Conservation (phyloP, 108 stramenopile genomes). For the Fragilaria radians region DNA sequence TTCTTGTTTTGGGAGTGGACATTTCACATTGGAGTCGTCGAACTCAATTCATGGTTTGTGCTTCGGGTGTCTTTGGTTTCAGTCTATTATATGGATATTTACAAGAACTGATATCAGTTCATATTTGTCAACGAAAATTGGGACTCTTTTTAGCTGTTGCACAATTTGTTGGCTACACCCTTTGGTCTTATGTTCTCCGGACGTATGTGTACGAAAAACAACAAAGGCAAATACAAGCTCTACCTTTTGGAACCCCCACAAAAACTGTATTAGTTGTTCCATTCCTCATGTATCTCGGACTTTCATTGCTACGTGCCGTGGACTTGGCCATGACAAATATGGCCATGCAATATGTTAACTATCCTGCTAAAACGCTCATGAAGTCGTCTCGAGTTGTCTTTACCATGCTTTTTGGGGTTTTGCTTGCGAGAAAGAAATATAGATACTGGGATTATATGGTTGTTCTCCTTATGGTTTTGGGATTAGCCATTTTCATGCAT, state of each 20-base stretch:
- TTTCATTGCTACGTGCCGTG: slow-evolving; percentile 72
- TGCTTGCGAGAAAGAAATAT: slow-evolving; percentile 64
- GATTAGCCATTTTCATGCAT: slow-evolving; percentile 82
- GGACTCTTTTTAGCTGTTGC: slow-evolving; percentile 73
- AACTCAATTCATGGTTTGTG: slow-evolving; percentile 65
- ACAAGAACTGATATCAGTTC: slow-evolving; percentile 81
- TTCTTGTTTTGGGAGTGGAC: slow-evolving; percentile 71
- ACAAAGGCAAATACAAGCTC: slow-evolving; percentile 8
- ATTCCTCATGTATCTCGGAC: slow-evolving; percentile 55
- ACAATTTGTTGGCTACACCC: slow-evolving; percentile 78
- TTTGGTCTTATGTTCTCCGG: slow-evolving; percentile 43
- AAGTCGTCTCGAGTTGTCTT: slow-evolving; percentile 78
- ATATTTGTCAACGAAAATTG: slow-evolving; percentile 69
- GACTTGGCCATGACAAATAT: slow-evolving; percentile 86
- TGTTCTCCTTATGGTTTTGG: slow-evolving; percentile 75
- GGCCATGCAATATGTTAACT: slow-evolving; percentile 89
- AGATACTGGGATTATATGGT: slow-evolving; percentile 56
- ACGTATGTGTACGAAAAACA: slow-evolving; percentile 40
- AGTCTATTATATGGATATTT: slow-evolving; percentile 80
- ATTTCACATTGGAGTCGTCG: slow-evolving; percentile 49
- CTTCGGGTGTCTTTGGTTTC: slow-evolving; percentile 72
- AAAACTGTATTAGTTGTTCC: slow-evolving; percentile 35
- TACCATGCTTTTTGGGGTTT: slow-evolving; percentile 86
- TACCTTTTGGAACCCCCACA: not conserved
- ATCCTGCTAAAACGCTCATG: slow-evolving; percentile 89